Evolutionary conservation across 225 moss, liverwort and hornwort species (phyloP), one percentile per base, ranked within the genome.

Genomic region (Marchantia polymorpha): DNA sequence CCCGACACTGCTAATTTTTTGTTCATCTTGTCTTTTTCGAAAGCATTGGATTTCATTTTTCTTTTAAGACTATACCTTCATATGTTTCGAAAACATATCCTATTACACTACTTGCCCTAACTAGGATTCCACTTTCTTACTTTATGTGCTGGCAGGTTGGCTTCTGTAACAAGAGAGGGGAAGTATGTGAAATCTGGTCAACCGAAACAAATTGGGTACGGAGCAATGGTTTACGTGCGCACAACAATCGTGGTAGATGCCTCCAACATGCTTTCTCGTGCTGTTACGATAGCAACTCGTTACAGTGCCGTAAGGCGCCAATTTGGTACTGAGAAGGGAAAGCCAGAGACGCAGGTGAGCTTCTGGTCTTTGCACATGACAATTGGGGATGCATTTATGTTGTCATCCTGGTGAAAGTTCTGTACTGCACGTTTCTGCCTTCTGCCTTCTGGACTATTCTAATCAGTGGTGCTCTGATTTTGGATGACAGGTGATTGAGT

Each of bases 241-340:
- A 90, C 91, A 79, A 84, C 82, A 83, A 90, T 99, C 77, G 87
- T 99, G 52, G 64, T 87, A 75, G 99, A 93, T 75, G 93, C 99
- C 39, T 92, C 99, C 76, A 84, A 81, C 65, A 89, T 87, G 74
- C 90, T 99, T 64, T 99, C 99, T 78, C 99, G 99, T 83, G 99
- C 99, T 77, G 88, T 95, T 78, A 99, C 99, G 13, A 93, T 99
- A 80, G 95, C 95, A 69, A 89, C 90, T 67, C 91, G 99, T 58
- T 99, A 99, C 82, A 95, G 95, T 80, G 90, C 92, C 74, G 95
- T 99, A n/a, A 91, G 99, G 82, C 94, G 99, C 79, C 99, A 99
- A 75, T 99, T 99, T 90, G 93, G 95, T 64, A 88, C 86, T 27
- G 72, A 79, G 7, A 90, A 89, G 47, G 92, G 88, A 54, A 85